Base-by-base conservation (phyloP, 257 asterid genomes). In the Voacanga thouarsii region DNA sequence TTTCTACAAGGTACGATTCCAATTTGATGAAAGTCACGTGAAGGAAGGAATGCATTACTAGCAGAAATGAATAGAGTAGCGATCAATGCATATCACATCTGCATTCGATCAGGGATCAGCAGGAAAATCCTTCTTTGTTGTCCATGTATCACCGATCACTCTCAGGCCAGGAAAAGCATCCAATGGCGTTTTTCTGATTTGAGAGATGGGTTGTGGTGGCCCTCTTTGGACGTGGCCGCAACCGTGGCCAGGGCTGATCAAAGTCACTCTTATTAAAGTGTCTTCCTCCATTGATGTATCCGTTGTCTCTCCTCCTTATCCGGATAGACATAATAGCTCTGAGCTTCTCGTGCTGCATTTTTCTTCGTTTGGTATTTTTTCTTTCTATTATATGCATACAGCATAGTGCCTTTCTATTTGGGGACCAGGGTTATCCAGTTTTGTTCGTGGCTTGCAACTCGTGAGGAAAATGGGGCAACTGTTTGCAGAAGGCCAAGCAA, bases 11-110 rank as follows among this genome's bases (percentile, higher is more conserved):
- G 77, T 72, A 71, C 66, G 16, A 21, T 26, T 26, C 21, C 30
- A 33, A 19, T 78, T 78, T 78, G 77, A 78, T 78, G 77, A 78
- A 57, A 43, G 72, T 71, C 82, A 78, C 73, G 77, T 72, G 77
- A 78, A 78, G 23, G n/a, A 72, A 47, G 45, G 61, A 15, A 28
- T 1, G 43, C 41, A 12, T 9, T 30, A 63, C 15, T 8, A 49
- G 1, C 9, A 12, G 9, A 61, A 61, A 26, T 10, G n/a, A 21
- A 55, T 18, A 51, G 18, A 61, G 39, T 11, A n/a, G 37, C 19
- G 1, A 24, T 61, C 67, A 61, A 61, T 26, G 41, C 39, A 24
- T 59, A 59, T 59, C 65, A 19, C 21, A 56, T 23, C 16, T 49
- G n/a, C 24, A 55, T 12, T 55, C 10, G 19, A 55, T 55, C 61